Percentiles rank a stretch among this genome's conserved stretches.
These are phyloP conservation scores for Eucalyptus erythrocorys DNA, from an alignment of 345 rosid genomes.

Conservation along the genomic window DNA sequence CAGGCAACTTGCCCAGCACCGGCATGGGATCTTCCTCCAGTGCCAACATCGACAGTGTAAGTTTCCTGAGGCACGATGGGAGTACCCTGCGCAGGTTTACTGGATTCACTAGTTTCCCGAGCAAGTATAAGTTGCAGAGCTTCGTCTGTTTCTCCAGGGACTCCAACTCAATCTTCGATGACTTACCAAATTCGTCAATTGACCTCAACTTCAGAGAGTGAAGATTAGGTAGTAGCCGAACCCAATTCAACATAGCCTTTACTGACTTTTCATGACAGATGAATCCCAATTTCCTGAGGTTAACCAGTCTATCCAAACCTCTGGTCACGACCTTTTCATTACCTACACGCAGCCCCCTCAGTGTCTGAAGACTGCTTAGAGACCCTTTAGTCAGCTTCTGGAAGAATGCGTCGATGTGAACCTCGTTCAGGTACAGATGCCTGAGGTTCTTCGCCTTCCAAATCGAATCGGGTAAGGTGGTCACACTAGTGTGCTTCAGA, in stretches of 20 bases:
- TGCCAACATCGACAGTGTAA: constrained; percentile 18
- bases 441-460: constrained; percentile 7
- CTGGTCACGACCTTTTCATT: background rate
- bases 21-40: constrained; percentile 13
- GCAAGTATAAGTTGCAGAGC: constrained; percentile 16
- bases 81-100: background rate
- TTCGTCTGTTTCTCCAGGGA: background rate
- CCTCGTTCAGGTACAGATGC: constrained; percentile 13
- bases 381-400: background rate
- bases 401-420: background rate
- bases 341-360: constrained; percentile 16
- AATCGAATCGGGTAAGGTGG: constrained; percentile 8
- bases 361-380: constrained; percentile 5
- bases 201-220: constrained; percentile 20
- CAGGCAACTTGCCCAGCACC: constrained; percentile 2
- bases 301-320: background rate
- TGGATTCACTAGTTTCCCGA: background rate
- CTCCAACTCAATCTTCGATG: background rate
- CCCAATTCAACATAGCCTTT: background rate
- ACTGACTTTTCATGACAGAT: constrained; percentile 5
- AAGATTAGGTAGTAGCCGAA: background rate
- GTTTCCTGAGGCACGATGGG: constrained; percentile 7
- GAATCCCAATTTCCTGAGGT: constrained; percentile 14
- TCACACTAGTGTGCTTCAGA: constrained; percentile 22
- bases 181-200: background rate